Base-by-base conservation (phyloP, 2,329 filamentous ascomycete species). In the Drechslerella coelobrocha region DNA sequence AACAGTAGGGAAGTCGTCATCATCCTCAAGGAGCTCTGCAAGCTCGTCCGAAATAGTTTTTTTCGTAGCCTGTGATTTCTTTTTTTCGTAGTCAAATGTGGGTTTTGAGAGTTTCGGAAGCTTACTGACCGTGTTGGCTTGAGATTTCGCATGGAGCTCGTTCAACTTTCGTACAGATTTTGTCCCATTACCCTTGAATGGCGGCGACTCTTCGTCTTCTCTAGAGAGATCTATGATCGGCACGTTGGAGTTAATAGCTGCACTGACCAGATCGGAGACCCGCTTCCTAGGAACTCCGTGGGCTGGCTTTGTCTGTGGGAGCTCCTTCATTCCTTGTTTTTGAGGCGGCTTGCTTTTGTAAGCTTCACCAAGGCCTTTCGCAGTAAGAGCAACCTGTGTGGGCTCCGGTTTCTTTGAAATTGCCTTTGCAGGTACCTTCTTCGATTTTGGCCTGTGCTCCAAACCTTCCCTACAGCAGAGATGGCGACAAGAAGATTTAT, bases 401-500 rank as follows among this genome's bases (percentile, higher is more conserved):
- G 51, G 50, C n/a, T 56, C 61, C 21, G 17, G 10, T 12, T 17
- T 62, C 19, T 45, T 66, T 6, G 45, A 39, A 14, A 8, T 50
- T 2, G 39, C 5, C 43, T 63, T 71, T 8, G 54, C n/a, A 10
- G 52, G 19, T 12, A 14, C 17, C 26, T 68, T 61, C 55, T 74
- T 75, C 1, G 77, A 73, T 74, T 82, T 85, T 0, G 83, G 84
- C 14, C 83, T 84, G 66, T 84, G 87, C 39, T 86, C 84, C 29
- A 86, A 76, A 0, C 87, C 87, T 60, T 87, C 83, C 9, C 82
- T 81, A 74, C 87, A 89, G 75, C 87, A 89, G 4, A 85, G 74
- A 74, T 89, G 87, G 75, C 86, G 88, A 77, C 87, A 89, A 37
- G 73, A 73, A 59, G 47, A 68, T 48, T 76, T 76, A 60, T 76